Conservation (phyloP, 2,329 filamentous ascomycete genomes). For the Lecanicillium sp. region DNA sequence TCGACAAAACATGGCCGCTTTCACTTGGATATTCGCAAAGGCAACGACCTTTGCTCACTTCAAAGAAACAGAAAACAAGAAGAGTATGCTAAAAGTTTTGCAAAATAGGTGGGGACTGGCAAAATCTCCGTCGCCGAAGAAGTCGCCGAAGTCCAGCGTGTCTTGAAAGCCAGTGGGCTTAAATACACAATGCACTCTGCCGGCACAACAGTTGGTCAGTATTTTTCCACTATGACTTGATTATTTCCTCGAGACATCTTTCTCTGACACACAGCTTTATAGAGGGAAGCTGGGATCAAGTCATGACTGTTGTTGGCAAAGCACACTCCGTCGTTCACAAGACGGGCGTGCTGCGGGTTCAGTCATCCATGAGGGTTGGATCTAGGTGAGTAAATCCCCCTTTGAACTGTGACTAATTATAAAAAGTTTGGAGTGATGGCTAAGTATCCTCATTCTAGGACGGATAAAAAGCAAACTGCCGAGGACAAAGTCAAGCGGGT, state of each 20-base stretch:
- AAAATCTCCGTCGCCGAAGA: conserved; percentile 70
- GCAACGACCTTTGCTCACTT: conserved; percentile 1
- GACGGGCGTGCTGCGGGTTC: conserved; percentile 71
- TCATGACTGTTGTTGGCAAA: conserved; percentile 79
- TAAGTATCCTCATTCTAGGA: conserved; percentile 42
- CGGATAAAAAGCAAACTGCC: conserved; percentile 76
- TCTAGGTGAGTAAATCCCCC: conserved; percentile 44
- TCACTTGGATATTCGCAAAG: too few species aligned
- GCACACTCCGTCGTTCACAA: conserved; percentile 71
- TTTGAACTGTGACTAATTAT: neutral
- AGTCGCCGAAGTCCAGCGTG: conserved; percentile 78
- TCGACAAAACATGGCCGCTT: neutral
- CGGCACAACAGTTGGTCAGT: conserved; percentile 83
- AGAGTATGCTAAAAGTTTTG: neutral
- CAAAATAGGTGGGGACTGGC: conserved; percentile 65
- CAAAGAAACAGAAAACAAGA: neutral
- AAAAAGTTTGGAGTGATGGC: conserved; percentile 2
- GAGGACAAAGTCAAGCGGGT: conserved; percentile 68
- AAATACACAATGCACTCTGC: conserved; percentile 87
- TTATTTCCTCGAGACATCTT: neutral
- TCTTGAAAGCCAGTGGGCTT: conserved; percentile 73
- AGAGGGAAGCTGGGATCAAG: conserved; percentile 90
- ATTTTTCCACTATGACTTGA: conserved; percentile 21
- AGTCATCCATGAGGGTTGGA: conserved; percentile 81
- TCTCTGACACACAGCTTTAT: conserved; percentile 6